These are phyloP conservation scores for Pseudogymnoascus sp. DNA, from an alignment of 2,329 filamentous ascomycete species.

Conservation along the genomic window DNA sequence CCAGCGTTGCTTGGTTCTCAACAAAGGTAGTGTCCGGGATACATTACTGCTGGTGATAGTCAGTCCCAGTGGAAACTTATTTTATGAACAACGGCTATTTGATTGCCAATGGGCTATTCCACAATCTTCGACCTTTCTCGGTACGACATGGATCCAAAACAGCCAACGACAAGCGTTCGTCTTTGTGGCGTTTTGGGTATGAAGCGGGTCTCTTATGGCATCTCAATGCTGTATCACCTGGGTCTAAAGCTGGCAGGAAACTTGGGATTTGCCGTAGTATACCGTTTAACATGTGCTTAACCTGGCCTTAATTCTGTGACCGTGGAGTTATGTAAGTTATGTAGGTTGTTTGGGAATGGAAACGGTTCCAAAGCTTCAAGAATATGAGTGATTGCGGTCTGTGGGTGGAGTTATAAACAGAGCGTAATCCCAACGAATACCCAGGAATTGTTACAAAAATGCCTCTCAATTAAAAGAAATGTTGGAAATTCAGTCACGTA, in stretches of 20 bases:
- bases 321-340: background rate
- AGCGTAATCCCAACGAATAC: background rate
- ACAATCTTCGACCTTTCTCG: background rate
- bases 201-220: background rate
- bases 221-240: background rate
- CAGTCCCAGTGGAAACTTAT: background rate
- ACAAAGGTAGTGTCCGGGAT: slow-evolving; percentile 16
- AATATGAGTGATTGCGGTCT: slow-evolving; percentile 3
- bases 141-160: background rate
- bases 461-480: background rate
- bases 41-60: background rate
- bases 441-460: background rate
- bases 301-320: background rate
- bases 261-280: background rate
- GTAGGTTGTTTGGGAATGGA: background rate
- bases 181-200: slow-evolving; percentile 5
- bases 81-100: background rate
- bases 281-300: slow-evolving; percentile 1
- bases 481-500: background rate
- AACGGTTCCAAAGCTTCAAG: background rate
- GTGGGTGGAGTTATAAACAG: background rate
- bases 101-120: background rate
- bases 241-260: background rate
- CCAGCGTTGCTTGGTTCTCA: slow-evolving; percentile 26
- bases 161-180: background rate